Evolutionary conservation across 345 rosid genomes (phyloP), one percentile per base, ranked within the genome.

Genomic region (Hypericum androsaemum): DNA sequence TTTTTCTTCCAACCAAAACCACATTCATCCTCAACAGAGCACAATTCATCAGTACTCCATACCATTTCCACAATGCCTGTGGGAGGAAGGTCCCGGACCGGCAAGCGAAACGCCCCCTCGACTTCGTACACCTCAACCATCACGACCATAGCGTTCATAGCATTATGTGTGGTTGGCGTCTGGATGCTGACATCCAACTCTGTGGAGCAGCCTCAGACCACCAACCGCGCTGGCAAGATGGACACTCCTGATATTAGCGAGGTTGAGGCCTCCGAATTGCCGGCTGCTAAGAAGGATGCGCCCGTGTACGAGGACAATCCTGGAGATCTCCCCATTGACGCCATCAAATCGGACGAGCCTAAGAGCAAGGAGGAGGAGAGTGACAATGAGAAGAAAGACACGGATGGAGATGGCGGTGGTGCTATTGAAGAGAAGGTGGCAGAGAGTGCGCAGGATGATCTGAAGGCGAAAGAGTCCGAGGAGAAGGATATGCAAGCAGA

Each of bases 241-340:
- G 32, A 22, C 32, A 22, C 32, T 22, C 32, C 32, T 22, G 32
- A 22, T 22, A 22, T 4, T 1, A 22, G 32, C 32, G 32, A 22
- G 32, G 32, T 22, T 22, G 2, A 22, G 32, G 32, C 32, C 32
- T 22, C 32, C 32, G 32, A 22, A 22, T 4, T 4, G 2, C 32
- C 1, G 32, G 32, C 32, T 22, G 32, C 32, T 1, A 61, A 66
- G 42, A 69, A 71, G 43, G 74, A 72, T 39, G 56, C 56, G 13
- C 63, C 77, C 0, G 71, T 69, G 5, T 84, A 64, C 47, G 85
- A 84, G 54, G 96, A 90, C 63, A 90, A 84, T 48, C 98, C 92
- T 0, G 96, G 95, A 0, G 74, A 80, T 47, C 88, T 90, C 36
- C 96, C 98, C 3, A 80, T 64, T 0, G 98, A 90, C 57, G 96